Evolutionary conservation across 176 grass and related monocot genomes (phyloP).

Genomic region (Secale cereale): DNA sequence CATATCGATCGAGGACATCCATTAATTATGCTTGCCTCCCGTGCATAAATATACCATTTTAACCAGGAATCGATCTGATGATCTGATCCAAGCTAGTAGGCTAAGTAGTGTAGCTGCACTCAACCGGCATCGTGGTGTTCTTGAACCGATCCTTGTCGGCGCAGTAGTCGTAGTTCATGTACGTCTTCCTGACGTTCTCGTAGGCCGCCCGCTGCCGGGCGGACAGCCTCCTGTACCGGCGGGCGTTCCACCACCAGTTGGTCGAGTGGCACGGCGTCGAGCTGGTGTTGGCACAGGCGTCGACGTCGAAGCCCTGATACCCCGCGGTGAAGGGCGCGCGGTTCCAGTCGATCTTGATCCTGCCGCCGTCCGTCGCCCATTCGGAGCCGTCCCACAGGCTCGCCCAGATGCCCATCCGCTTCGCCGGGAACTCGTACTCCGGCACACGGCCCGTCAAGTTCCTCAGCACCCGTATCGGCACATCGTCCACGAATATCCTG

Average conservation of each 20-base stretch:
- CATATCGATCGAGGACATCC: no score
- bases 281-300: conserved; percentile 22
- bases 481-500: conserved; percentile 63
- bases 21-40: not conserved
- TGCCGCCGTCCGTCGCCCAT: conserved; percentile 64
- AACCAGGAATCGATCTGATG: not conserved
- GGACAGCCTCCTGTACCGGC: conserved; percentile 25
- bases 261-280: conserved; percentile 24
- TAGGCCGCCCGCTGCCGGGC: conserved; percentile 44
- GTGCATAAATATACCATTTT: not conserved
- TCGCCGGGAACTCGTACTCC: conserved; percentile 39
- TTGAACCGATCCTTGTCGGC: conserved; percentile 31
- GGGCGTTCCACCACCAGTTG: conserved; percentile 52
- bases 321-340: conserved; percentile 43
- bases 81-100: not conserved
- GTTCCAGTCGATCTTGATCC: conserved; percentile 52
- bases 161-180: conserved; percentile 62
- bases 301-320: conserved; percentile 44
- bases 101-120: conserved; percentile 27
- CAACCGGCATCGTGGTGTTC: not conserved
- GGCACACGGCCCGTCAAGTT: conserved; percentile 35
- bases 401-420: conserved; percentile 44
- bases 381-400: conserved; percentile 67
- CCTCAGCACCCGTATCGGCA: conserved; percentile 42
- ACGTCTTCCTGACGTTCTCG: conserved; percentile 27